phyloP scores from a whole-genome alignment of 129 eudicot genomes.

The Scalesia atractyloides region DNA sequence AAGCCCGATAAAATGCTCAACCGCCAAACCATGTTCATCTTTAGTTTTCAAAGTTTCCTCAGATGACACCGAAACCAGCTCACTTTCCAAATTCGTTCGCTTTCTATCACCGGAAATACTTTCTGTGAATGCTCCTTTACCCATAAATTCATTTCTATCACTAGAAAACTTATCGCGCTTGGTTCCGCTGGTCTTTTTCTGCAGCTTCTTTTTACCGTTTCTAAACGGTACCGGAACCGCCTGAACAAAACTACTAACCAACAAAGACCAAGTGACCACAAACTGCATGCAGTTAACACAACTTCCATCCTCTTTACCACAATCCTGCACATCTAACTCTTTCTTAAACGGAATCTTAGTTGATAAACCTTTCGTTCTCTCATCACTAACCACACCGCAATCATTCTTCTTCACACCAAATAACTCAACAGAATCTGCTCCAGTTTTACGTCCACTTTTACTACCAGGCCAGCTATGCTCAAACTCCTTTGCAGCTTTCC shows the following conservation, averaged over 20 bases:
- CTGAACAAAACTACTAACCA: slow-evolving; percentile 69
- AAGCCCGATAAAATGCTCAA: slow-evolving; percentile 57
- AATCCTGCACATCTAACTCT: slow-evolving; percentile 31
- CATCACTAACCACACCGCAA: slow-evolving; percentile 39
- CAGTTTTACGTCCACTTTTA: slow-evolving; percentile 32
- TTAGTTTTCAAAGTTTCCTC: slow-evolving; percentile 36
- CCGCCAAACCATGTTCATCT: slow-evolving; percentile 45
- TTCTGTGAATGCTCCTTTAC: slow-evolving; percentile 20
- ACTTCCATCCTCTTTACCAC: slow-evolving; percentile 39
- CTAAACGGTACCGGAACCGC: slow-evolving; percentile 60
- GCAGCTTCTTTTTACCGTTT: slow-evolving; percentile 55
- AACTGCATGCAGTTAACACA: slow-evolving; percentile 79
- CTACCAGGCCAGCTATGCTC: slow-evolving; percentile 62
- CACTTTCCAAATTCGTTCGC: slow-evolving; percentile 38
- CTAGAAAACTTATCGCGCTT: slow-evolving; percentile 13
- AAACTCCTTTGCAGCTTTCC: slow-evolving; percentile 61
- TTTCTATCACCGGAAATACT: slow-evolving; percentile 37
- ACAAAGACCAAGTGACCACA: slow-evolving; percentile 67
- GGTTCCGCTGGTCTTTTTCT: slow-evolving; percentile 37
- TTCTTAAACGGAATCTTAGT: slow-evolving; percentile 18
- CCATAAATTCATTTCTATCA: slow-evolving; percentile 27
- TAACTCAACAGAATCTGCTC: slow-evolving; percentile 14
- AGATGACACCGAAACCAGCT: slow-evolving; percentile 23
- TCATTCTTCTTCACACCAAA: slow-evolving; percentile 34
- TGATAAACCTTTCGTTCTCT: slow-evolving; percentile 37